phyloP scores from a whole-genome alignment of 805 yeast species.

The Hyphopichia homilentoma region DNA sequence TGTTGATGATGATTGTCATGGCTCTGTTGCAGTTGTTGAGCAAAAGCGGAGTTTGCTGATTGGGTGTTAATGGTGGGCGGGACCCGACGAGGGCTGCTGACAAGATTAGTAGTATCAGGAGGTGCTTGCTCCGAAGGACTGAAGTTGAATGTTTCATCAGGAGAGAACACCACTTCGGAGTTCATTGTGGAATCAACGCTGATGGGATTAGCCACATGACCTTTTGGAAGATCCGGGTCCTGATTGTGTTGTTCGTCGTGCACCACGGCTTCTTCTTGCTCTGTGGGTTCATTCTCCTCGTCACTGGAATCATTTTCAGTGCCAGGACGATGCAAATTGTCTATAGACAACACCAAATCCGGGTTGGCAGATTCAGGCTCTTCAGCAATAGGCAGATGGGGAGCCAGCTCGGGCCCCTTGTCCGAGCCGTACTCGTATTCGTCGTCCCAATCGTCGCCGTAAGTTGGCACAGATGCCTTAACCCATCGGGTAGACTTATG shows the following conservation, averaged over 20 bases:
- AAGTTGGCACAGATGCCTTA: conserved; percentile 38
- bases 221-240: neutral
- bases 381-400: conserved; percentile 1
- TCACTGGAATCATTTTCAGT: conserved; percentile 16
- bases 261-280: neutral
- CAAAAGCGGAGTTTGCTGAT: neutral
- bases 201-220: too few relatives aligned
- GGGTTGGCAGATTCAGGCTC: too few relatives aligned
- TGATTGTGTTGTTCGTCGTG: too few relatives aligned
- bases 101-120: too few relatives aligned
- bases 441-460: conserved; percentile 42
- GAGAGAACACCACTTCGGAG: too few relatives aligned
- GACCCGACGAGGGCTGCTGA: too few relatives aligned
- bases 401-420: conserved; percentile 5
- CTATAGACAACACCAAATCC: conserved; percentile 36
- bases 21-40: too few relatives aligned
- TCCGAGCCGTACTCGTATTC: conserved; percentile 25
- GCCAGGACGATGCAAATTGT: conserved; percentile 14
- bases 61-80: neutral
- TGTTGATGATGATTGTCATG: too few relatives aligned
- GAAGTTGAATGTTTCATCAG: neutral
- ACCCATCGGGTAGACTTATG: conserved; percentile 44
- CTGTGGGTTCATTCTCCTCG: conserved; percentile 10
- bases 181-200: too few relatives aligned
- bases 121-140: neutral